Percentiles rank a stretch among this genome's conserved stretches.
Conservation (phyloP, 768 basidiomycete genomes). For the Crepidotus variabilis region DNA sequence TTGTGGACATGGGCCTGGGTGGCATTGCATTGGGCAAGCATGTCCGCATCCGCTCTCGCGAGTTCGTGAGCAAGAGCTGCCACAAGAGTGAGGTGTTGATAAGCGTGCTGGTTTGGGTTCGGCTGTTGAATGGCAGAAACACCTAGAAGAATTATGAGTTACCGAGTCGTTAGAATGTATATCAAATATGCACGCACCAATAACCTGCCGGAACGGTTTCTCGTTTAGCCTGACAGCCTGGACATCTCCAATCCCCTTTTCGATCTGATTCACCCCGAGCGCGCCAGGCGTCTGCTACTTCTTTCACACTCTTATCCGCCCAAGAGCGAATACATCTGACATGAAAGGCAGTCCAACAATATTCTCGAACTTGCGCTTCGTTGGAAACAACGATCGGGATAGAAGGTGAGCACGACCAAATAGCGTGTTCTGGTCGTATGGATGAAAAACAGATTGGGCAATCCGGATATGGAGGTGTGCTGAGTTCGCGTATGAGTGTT, state of each 20-base stretch:
- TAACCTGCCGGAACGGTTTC: constrained; percentile 61
- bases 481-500: constrained; percentile 59
- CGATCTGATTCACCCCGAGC: constrained; percentile 59
- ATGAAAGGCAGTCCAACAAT: constrained; percentile 92
- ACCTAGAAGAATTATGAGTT: constrained; percentile 39
- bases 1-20: constrained; percentile 96
- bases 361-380: constrained; percentile 42
- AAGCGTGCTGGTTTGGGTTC: constrained; percentile 70
- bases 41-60: constrained; percentile 67
- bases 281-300: constrained; percentile 67
- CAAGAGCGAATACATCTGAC: constrained; percentile 85
- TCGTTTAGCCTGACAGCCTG: constrained; percentile 86
- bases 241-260: constrained; percentile 87
- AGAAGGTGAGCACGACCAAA: constrained; percentile 83
- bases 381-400: constrained; percentile 36
- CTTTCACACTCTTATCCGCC: constrained; percentile 80
- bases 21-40: constrained; percentile 80
- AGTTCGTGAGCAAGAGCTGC: constrained; percentile 58
- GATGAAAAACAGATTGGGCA: constrained; percentile 82
- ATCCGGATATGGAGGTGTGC: constrained; percentile 69
- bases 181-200: constrained; percentile 40
- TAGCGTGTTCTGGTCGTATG: constrained; percentile 74
- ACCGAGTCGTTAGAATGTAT: background rate
- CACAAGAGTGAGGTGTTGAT: constrained; percentile 77
- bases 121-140: constrained; percentile 77